Evolutionary conservation across 768 basidiomycete genomes (phyloP).

Genomic region (Psilocybe tampanensis): DNA sequence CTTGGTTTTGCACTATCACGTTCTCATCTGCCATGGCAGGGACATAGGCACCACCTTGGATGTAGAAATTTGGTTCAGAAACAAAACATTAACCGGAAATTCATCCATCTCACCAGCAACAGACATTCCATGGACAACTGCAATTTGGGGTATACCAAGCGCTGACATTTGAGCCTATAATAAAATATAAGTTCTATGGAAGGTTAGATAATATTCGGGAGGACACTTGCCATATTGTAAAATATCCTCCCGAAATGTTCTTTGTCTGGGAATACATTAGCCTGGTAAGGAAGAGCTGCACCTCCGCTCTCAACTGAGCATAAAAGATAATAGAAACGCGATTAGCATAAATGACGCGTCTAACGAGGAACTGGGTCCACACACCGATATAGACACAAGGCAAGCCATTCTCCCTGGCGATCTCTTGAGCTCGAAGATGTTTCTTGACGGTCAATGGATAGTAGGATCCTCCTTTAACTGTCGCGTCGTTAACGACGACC

Average conservation of each 20-base stretch:
- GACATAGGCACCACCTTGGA: slow-evolving; percentile 84
- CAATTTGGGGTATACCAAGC: slow-evolving; percentile 87
- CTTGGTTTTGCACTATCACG: slow-evolving; percentile 88
- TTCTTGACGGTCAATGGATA: slow-evolving; percentile 96
- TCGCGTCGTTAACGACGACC: slow-evolving; percentile 92
- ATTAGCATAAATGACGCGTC: neutral
- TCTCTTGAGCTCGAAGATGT: slow-evolving; percentile 91
- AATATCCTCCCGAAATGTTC: slow-evolving; percentile 97
- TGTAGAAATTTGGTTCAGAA: neutral
- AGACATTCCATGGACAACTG: slow-evolving; percentile 92
- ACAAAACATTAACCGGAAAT: neutral
- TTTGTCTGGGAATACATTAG: slow-evolving; percentile 93
- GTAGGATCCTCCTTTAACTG: slow-evolving; percentile 92
- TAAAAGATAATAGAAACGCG: neutral
- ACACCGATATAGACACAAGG: slow-evolving; percentile 92
- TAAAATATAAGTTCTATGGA: neutral
- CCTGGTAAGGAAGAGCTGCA: slow-evolving; percentile 90
- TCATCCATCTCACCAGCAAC: slow-evolving; percentile 64
- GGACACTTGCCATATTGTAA: slow-evolving; percentile 84
- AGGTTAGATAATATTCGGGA: neutral
- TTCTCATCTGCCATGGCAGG: slow-evolving; percentile 98
- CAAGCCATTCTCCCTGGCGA: slow-evolving; percentile 87
- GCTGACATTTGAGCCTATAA: slow-evolving; percentile 89
- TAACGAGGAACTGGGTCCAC: slow-evolving; percentile 24
- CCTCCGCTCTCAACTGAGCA: slow-evolving; percentile 88